Conservation (phyloP, 2,329 filamentous ascomycete species). For the Colletotrichum eremochloae region DNA sequence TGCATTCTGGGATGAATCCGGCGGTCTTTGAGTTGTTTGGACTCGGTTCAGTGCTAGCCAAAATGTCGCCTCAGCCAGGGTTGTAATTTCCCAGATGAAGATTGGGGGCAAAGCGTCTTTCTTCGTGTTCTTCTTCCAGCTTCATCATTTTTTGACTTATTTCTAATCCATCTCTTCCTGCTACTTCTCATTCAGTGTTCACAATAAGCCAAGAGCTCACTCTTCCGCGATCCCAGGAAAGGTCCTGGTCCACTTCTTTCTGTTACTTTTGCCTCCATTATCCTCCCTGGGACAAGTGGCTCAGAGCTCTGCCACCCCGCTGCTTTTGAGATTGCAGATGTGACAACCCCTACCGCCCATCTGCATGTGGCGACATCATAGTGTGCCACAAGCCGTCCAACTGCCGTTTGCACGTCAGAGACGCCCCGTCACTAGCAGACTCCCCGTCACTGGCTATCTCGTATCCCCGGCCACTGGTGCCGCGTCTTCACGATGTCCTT, state of each 20-base stretch:
- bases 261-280: slow-evolving; percentile 2
- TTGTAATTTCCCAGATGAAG: slow-evolving; percentile 2
- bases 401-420: slow-evolving; percentile 27
- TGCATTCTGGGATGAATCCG: background rate
- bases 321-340: slow-evolving; percentile 24
- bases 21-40: slow-evolving; percentile 22
- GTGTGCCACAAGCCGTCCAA: slow-evolving; percentile 26
- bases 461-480: slow-evolving; percentile 4
- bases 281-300: slow-evolving; percentile 25
- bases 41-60: slow-evolving; percentile 17
- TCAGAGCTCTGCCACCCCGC: slow-evolving; percentile 29
- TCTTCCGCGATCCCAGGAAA: background rate
- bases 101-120: background rate
- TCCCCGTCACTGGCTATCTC: slow-evolving; percentile 17
- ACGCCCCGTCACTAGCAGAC: slow-evolving; percentile 13
- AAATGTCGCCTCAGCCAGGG: slow-evolving; percentile 32
- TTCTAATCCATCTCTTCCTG: background rate
- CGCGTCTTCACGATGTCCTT: slow-evolving; percentile 39
- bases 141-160: background rate
- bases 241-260: background rate
- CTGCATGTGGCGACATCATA: slow-evolving; percentile 43
- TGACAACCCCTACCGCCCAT: slow-evolving; percentile 33
- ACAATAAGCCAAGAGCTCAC: background rate
- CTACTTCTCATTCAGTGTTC: too few species aligned
- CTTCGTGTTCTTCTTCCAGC: background rate